Evolutionary conservation across 768 basidiomycete species (phyloP), one percentile per base, ranked within the genome.

Genomic region (Amanita fuliginea): DNA sequence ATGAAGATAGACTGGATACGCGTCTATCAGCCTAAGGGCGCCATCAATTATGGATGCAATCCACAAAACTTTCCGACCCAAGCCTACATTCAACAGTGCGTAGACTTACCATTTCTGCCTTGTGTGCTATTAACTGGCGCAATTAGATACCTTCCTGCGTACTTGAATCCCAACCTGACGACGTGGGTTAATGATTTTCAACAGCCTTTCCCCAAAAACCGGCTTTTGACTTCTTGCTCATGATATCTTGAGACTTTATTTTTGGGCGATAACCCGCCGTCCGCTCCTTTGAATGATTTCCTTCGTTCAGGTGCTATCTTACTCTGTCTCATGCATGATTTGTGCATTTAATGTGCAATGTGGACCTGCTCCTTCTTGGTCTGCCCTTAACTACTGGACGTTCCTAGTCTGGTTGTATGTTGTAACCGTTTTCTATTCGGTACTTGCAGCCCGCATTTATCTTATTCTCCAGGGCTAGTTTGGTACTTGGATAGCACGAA

Each of bases 1-100:
- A 82, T 96, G 87, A 71, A 68, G 42, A 70, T 95, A 36, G 90
- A 96, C 61, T 96, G 84, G 68, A 79, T 97, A 48, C 79, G 94
- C 19, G 87, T 98, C 6, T 98, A 96, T 64, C 94, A 96, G 61
- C 78, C 78, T 2, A 68, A 74, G 58, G 63, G 77, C 53, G 60
- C 73, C 26, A 71, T 78, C 51, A 94, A 92, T 61, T 73, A 90
- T 46, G 92, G 93, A 13, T 97, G 93, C 60, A 82, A 87, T 60
- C 93, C 93, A 10, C 59, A 66, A 40, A 75, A 78, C 39, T 85
- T 76, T 62, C 93, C 95, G 1, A 97, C 95, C 0, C 65, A 74
- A 44, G 72, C 74, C 10, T 97, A 97, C 62, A 97, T 95, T 62
- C 67, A 83, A 42, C 63, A 77, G 77, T 85, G 55, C 47, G 76